Percentiles rank a stretch among this genome's conserved stretches.
Evolutionary conservation across 495 filamentous ascomycete species (phyloP).

Genomic region (Massariosphaeria phaeospora): DNA sequence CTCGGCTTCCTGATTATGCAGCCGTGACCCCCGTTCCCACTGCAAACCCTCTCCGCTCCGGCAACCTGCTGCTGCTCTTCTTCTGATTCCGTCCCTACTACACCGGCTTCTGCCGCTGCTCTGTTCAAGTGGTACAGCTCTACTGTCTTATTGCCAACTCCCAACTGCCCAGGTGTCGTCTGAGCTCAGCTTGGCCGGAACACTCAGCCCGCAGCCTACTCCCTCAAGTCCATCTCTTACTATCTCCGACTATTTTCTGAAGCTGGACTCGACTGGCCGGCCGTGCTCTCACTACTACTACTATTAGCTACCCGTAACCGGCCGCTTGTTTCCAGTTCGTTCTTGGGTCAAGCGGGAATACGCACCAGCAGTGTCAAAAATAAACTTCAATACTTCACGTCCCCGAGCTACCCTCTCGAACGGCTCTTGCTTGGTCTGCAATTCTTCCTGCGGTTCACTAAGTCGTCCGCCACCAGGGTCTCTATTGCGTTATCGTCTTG

Average conservation of each 20-base stretch:
- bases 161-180: slow-evolving; percentile 3
- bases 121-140: too few species aligned
- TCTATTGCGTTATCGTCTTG: too few species aligned
- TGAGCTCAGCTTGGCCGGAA: slow-evolving; percentile 9
- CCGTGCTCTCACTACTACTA: slow-evolving; percentile 2
- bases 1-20: slow-evolving; percentile 35
- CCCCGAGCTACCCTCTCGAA: neutral
- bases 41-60: neutral
- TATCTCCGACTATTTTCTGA: slow-evolving; percentile 9
- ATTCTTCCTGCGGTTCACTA: slow-evolving; percentile 16
- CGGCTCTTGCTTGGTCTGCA: neutral
- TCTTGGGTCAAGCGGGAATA: neutral
- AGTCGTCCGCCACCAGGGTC: slow-evolving; percentile 7
- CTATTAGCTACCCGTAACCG: slow-evolving; percentile 4
- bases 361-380: slow-evolving; percentile 7
- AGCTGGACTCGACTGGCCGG: slow-evolving; percentile 17
- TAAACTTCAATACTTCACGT: slow-evolving; percentile 9
- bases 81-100: neutral
- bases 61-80: neutral
- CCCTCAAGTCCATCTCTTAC: too few species aligned
- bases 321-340: slow-evolving; percentile 3
- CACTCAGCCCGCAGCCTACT: slow-evolving; percentile 28
- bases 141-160: too few species aligned
- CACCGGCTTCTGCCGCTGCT: too few species aligned
- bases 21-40: slow-evolving; percentile 8